phyloP scores from a whole-genome alignment of 1,139 yeast genomes.

The Scheffersomyces illinoinensis region DNA sequence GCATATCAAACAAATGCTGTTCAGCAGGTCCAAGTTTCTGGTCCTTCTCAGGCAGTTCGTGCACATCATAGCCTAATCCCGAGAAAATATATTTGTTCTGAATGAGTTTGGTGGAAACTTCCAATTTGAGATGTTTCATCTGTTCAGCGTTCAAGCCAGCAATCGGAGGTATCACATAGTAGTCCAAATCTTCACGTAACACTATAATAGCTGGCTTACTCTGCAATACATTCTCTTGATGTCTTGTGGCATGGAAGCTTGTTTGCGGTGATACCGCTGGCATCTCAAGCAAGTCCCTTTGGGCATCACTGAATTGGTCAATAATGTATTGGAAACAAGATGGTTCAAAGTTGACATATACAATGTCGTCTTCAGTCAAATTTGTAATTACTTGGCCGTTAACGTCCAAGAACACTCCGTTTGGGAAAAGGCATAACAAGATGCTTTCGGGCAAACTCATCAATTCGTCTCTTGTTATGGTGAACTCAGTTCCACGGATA shows the following conservation, averaged over 20 bases:
- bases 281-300: slow-evolving; percentile 32
- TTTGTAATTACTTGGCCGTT: slow-evolving; percentile 76
- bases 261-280: slow-evolving; percentile 27
- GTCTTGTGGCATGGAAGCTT: slow-evolving; percentile 14
- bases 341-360: slow-evolving; percentile 83
- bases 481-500: slow-evolving; percentile 62
- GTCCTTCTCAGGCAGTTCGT: slow-evolving; percentile 26
- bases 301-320: slow-evolving; percentile 57
- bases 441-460: slow-evolving; percentile 91
- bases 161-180: slow-evolving; percentile 80
- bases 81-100: slow-evolving; percentile 65
- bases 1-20: slow-evolving; percentile 91
- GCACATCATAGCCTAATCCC: slow-evolving; percentile 57
- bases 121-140: slow-evolving; percentile 65
- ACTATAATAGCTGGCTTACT: slow-evolving; percentile 91
- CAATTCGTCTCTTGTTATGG: slow-evolving; percentile 82
- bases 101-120: slow-evolving; percentile 58
- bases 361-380: slow-evolving; percentile 73
- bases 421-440: slow-evolving; percentile 81
- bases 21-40: slow-evolving; percentile 86
- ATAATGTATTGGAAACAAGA: slow-evolving; percentile 82
- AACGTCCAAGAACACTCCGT: slow-evolving; percentile 80
- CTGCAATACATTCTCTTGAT: slow-evolving; percentile 55
- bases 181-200: slow-evolving; percentile 90
- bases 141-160: slow-evolving; percentile 49